Evolutionary conservation across 2,329 filamentous ascomycete genomes (phyloP).

Genomic region (Trichoderma sp.): DNA sequence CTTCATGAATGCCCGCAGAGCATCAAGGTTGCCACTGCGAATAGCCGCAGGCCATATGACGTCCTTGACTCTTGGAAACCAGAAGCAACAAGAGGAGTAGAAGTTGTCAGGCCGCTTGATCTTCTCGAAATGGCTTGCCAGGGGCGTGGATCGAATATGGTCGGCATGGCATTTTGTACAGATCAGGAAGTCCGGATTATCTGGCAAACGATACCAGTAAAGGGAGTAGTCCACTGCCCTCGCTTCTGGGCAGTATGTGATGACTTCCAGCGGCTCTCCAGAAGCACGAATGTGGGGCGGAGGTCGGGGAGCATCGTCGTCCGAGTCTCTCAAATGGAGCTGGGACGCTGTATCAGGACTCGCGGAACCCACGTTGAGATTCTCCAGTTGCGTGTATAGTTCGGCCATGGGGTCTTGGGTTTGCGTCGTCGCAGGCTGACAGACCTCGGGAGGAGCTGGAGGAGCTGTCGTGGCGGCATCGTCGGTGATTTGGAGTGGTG

Average conservation of each 20-base stretch:
- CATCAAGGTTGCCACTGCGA: slow-evolving; percentile 33
- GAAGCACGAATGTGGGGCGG: slow-evolving; percentile 26
- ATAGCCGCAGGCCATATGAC: slow-evolving; percentile 41
- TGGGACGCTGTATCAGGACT: neutral
- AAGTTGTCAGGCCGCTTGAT: slow-evolving; percentile 35
- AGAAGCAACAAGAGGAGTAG: slow-evolving; percentile 39
- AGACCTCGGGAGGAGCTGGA: neutral
- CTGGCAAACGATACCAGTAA: slow-evolving; percentile 39
- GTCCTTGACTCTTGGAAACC: slow-evolving; percentile 40
- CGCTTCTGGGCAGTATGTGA: slow-evolving; percentile 37
- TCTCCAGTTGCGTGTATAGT: slow-evolving; percentile 16
- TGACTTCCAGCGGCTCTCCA: slow-evolving; percentile 33
- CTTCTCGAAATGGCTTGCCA: slow-evolving; percentile 39
- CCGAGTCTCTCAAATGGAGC: neutral
- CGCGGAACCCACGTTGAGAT: neutral
- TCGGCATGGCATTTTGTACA: slow-evolving; percentile 49
- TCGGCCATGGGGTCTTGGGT: slow-evolving; percentile 2
- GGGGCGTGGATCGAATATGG: slow-evolving; percentile 39
- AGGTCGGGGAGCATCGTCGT: slow-evolving; percentile 13
- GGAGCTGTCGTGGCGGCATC: neutral
- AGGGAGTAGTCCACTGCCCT: slow-evolving; percentile 37
- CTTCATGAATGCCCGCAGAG: slow-evolving; percentile 37
- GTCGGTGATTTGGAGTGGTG: neutral
- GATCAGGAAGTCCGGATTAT: slow-evolving; percentile 40
- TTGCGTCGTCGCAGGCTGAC: neutral